These are phyloP conservation scores for Vigna hirtella DNA, from an alignment of 306 rosid genomes.

Conservation along the genomic window DNA sequence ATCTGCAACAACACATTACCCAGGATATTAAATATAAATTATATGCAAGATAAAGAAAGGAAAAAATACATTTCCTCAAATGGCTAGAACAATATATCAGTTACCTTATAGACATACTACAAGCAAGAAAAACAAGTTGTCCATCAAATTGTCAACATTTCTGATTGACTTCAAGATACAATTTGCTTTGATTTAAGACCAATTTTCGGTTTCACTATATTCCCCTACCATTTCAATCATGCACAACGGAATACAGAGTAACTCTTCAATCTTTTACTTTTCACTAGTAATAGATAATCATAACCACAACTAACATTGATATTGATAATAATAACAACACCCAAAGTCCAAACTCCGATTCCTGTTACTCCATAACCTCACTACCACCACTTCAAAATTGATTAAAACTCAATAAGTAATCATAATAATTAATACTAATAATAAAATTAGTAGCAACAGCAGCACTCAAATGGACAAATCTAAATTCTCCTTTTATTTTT, in stretches of 20 bases:
- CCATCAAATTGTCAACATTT: constrained; percentile 4
- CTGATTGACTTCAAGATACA: constrained; percentile 19
- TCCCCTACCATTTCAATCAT: constrained; percentile 37
- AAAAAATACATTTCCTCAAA: constrained; percentile 12
- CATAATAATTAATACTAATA: not conserved
- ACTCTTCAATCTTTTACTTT: not conserved
- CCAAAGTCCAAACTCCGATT: constrained; percentile 6
- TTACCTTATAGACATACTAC: constrained; percentile 25
- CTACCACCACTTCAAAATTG: not conserved
- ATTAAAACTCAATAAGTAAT: not conserved
- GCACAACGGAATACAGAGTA: constrained; percentile 9
- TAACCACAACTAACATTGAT: not conserved
- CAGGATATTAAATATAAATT: constrained; percentile 29
- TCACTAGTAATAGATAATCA: constrained; percentile 7
- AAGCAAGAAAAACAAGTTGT: constrained; percentile 21
- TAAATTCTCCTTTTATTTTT: not conserved
- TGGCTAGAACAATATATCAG: constrained; percentile 7
- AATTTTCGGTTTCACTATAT: not conserved
- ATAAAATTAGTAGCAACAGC: not conserved
- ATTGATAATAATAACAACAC: not conserved
- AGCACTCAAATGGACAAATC: constrained; percentile 19
- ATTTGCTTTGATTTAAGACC: not conserved
- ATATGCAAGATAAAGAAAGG: not conserved
- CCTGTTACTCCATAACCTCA: not conserved
- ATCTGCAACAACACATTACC: constrained; percentile 66